Conservation (phyloP, 2,329 filamentous ascomycete genomes). For the Diatrype stigma region DNA sequence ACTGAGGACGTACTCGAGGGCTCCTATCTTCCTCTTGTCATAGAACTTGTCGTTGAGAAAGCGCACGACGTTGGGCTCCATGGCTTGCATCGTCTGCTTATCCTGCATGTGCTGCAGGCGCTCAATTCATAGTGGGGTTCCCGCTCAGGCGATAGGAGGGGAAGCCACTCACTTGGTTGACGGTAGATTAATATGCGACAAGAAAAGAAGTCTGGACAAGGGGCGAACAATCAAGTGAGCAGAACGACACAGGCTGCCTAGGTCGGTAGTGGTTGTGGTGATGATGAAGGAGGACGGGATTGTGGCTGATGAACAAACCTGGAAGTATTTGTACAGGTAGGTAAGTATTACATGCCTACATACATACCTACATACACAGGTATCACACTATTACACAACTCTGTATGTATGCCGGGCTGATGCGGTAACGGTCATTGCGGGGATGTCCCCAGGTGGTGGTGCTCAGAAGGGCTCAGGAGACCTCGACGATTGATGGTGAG, state of each 20-base stretch:
- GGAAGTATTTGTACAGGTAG: too few species aligned
- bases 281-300: background rate
- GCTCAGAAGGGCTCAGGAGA: background rate
- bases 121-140: background rate
- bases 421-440: background rate
- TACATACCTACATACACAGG: too few species aligned
- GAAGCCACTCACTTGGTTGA: background rate
- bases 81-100: constrained; percentile 33
- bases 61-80: constrained; percentile 88
- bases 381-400: too few species aligned
- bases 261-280: background rate
- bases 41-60: constrained; percentile 97
- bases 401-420: background rate
- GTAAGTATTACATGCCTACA: too few species aligned
- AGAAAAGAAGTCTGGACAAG: background rate
- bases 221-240: background rate
- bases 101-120: background rate
- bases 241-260: background rate
- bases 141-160: background rate
- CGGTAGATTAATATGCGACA: background rate
- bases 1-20: constrained; percentile 73
- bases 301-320: background rate
- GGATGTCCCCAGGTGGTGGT: background rate
- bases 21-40: constrained; percentile 94
- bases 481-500: too few species aligned